Conservation (phyloP, 75 land plant genomes). For the Pinus taeda region DNA sequence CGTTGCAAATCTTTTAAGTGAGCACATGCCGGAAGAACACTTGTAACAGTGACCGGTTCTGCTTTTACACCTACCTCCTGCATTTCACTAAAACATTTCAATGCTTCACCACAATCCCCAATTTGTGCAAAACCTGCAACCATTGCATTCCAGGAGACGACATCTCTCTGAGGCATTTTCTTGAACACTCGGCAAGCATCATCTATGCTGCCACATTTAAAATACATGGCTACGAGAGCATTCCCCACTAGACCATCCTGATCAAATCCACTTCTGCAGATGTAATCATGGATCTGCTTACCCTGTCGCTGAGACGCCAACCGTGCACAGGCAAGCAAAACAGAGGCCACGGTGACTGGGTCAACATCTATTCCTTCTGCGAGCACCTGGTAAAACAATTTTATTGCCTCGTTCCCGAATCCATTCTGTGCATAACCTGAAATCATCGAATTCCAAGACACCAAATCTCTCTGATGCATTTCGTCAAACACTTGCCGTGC, state of each 20-base stretch:
- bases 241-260: constrained; percentile 33
- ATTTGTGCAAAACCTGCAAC: constrained; percentile 66
- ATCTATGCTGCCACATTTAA: constrained; percentile 44
- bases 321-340: constrained; percentile 43
- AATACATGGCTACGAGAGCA: constrained; percentile 52
- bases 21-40: constrained; percentile 48
- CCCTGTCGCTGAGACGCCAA: constrained; percentile 43
- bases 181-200: constrained; percentile 44
- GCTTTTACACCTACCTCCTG: constrained; percentile 13
- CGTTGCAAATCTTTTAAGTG: constrained; percentile 40
- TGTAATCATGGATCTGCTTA: constrained; percentile 34
- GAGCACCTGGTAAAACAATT: constrained; percentile 36
- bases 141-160: constrained; percentile 71
- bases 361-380: constrained; percentile 35
- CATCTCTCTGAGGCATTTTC: constrained; percentile 22
- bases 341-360: constrained; percentile 47
- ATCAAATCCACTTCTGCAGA: constrained; percentile 42
- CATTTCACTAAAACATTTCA: constrained; percentile 41
- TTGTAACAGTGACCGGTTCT: constrained; percentile 37
- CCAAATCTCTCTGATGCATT: constrained; percentile 59
- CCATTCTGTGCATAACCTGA: constrained; percentile 63
- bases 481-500: constrained; percentile 59
- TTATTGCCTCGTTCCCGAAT: constrained; percentile 42
- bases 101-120: constrained; percentile 43
- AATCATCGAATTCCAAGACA: constrained; percentile 70